Evolutionary conservation across 2,329 filamentous ascomycete species (phyloP), one percentile per base, ranked within the genome.

Genomic region (Monosporascus sp.): DNA sequence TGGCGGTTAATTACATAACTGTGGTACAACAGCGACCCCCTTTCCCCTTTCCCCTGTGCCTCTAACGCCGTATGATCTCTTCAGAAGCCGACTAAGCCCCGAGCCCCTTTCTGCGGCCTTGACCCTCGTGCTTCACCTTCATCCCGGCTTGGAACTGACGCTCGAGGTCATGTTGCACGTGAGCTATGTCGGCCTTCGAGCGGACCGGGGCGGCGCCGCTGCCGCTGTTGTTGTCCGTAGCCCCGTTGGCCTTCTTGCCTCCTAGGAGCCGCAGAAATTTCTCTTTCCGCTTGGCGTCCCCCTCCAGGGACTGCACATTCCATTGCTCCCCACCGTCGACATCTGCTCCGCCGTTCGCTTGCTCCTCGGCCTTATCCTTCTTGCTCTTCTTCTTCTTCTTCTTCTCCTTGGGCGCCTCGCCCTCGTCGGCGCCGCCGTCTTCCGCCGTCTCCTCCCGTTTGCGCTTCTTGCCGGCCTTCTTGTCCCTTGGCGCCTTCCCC

Each of bases 231-330:
- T 16, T 17, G 41, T 44, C 55, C 2, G 60, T 51, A 0, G 61
- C 53, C 7, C 58, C 63, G 31, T 64, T 66, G 20, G 71, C 69
- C 24, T 69, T 69, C 65, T 79, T 81, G 56, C 76, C 79, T 20
- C 81, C 81, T 4, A 85, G 71, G 1, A 85, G 75, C 34, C 79
- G 73, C 61, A 84, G 66, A 56, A 83, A 84, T 68, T 85, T 85
- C 56, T 71, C 69, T 60, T 83, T 79, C 14, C 82, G 73, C 48
- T 71, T 71, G 19, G 70, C 60, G 22, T 76, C 79, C 34, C 82
- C 82, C 40, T 75, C 76, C 36, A 85, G 71, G 36, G 71, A 75
- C 19, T 70, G 65, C 26, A 82, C 78, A 56, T 82, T 80, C 80
- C 80, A 83, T 57, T 76, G 69, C 63, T 77, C 77, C 3, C 62